Percentiles rank a stretch among this genome's conserved stretches.
Conservation (phyloP, 768 basidiomycete genomes). For the Rhodotorula graminis region DNA sequence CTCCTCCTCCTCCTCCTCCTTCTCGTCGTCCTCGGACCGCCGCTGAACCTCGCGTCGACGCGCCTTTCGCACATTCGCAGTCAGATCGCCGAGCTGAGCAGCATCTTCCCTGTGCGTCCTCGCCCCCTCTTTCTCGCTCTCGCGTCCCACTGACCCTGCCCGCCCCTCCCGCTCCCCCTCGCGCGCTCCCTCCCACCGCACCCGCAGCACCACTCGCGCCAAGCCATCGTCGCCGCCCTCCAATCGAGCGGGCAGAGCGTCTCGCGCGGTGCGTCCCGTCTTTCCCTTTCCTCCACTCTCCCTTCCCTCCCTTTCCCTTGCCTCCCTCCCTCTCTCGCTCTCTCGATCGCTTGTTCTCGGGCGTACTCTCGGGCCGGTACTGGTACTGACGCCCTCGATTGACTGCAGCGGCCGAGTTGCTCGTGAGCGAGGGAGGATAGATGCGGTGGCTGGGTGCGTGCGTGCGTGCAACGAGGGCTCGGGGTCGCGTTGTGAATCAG, state of each 20-base stretch:
- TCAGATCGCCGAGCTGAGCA: slow-evolving; percentile 18
- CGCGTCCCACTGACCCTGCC: too few relatives aligned
- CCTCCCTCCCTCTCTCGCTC: too few relatives aligned
- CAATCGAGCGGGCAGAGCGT: slow-evolving; percentile 10
- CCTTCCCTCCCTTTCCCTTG: too few relatives aligned
- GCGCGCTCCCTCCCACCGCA: too few relatives aligned
- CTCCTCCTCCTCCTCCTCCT: too few relatives aligned
- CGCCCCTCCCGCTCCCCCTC: too few relatives aligned
- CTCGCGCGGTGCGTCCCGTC: slow-evolving; percentile 3
- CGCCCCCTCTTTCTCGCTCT: not conserved
- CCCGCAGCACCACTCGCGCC: slow-evolving; percentile 17
- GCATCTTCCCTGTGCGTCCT: slow-evolving; percentile 18
- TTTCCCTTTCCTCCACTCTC: not conserved
- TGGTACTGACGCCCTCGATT: too few relatives aligned
- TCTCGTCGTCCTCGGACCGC: too few relatives aligned
- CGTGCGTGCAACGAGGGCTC: not conserved
- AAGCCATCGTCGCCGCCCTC: slow-evolving; percentile 13
- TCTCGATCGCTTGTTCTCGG: too few relatives aligned
- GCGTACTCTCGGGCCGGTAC: too few relatives aligned
- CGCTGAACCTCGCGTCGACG: not conserved
- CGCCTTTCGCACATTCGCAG: not conserved
- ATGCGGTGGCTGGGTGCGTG: not conserved
- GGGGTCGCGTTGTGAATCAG: too few relatives aligned
- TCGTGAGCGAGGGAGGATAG: not conserved
- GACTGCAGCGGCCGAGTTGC: slow-evolving; percentile 5